Evolutionary conservation across 2,329 filamentous ascomycete species (phyloP).

Genomic region (Cercospora brassicicola): DNA sequence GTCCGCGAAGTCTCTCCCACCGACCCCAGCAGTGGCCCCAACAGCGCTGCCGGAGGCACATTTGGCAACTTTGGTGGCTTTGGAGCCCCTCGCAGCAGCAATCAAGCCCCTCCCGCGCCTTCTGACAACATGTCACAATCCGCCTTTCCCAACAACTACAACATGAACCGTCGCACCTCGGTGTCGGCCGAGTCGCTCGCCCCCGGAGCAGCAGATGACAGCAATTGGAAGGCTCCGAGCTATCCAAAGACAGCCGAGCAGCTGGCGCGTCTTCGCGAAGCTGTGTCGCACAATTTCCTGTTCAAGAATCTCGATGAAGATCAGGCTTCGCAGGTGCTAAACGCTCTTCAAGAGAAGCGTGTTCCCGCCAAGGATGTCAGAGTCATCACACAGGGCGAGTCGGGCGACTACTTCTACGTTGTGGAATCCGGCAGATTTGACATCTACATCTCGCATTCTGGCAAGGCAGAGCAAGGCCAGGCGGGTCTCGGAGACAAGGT

Average conservation of each 20-base stretch:
- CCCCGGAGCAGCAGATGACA: conserved; percentile 76
- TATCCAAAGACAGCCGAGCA: conserved; percentile 84
- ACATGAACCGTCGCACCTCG: conserved; percentile 87
- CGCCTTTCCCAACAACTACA: conserved; percentile 87
- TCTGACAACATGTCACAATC: conserved; percentile 57
- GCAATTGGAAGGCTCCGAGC: conserved; percentile 85
- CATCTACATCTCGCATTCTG: conserved; percentile 80
- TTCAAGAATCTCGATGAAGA: conserved; percentile 95
- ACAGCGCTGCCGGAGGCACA: conserved; percentile 24
- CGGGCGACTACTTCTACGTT: conserved; percentile 96
- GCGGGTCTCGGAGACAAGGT: conserved; percentile 84
- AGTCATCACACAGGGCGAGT: conserved; percentile 93
- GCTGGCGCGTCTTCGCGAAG: conserved; percentile 71
- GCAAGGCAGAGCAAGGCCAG: conserved; percentile 73
- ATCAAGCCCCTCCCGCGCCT: conserved; percentile 36
- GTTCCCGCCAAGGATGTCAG: conserved; percentile 88
- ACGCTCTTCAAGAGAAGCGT: conserved; percentile 88
- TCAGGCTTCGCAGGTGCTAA: conserved; percentile 80
- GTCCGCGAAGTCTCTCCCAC: conserved; percentile 53
- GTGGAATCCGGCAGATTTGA: conserved; percentile 90
- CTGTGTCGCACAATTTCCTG: conserved; percentile 87
- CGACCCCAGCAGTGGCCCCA: conserved; percentile 31
- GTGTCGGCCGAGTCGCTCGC: conserved; percentile 96
- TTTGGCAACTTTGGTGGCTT: conserved; percentile 42
- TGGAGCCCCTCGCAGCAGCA: conserved; percentile 28